phyloP scores from a whole-genome alignment of 176 grass and related monocot genomes.

The Zea mays region Zm-B73-REFERENCE-NAM-5.0 NC_050096.1:191318001-191318500 shows the following conservation, averaged over 20 bases:
- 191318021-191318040: background rate
- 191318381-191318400: background rate
- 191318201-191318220: background rate
- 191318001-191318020: background rate
- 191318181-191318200: background rate
- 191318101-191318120: no score
- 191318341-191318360: background rate
- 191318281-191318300: background rate
- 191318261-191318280: background rate
- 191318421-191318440: background rate
- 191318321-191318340: no score
- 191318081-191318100: no score
- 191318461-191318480: constrained; percentile 1
- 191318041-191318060: background rate
- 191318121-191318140: no score
- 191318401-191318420: background rate
- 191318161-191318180: background rate
- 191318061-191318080: background rate
- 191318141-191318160: no score
- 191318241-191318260: no score
- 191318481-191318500: background rate
- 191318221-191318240: background rate
- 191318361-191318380: background rate
- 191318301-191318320: background rate
- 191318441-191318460: background rate